Percentiles rank a stretch among this genome's conserved stretches.
phyloP scores from a whole-genome alignment of 805 yeast species.

The Starmera dryadoides region DNA sequence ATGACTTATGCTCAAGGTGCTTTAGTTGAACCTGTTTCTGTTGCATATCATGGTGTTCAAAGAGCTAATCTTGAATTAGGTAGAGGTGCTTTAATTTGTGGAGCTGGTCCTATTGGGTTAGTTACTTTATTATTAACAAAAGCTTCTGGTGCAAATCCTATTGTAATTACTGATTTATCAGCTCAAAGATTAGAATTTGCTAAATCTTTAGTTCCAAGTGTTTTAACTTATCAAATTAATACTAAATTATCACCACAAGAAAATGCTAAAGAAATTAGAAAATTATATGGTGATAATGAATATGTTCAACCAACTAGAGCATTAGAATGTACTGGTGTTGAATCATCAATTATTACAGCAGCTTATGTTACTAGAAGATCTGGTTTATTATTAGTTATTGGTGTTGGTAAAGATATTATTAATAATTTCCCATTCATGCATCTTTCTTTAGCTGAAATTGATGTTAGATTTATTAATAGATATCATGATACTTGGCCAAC shows the following conservation, averaged over 20 bases:
- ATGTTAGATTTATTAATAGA: constrained; percentile 43
- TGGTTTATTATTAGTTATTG: constrained; percentile 40
- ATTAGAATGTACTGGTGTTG: constrained; percentile 51
- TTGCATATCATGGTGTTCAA: constrained; percentile 45
- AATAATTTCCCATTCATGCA: constrained; percentile 50
- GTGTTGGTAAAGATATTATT: constrained; percentile 40
- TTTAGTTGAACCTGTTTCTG: constrained; percentile 46
- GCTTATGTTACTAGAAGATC: constrained; percentile 39
- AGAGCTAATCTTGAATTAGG: constrained; percentile 42
- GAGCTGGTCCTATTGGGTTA: constrained; percentile 58
- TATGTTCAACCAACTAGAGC: constrained; percentile 34
- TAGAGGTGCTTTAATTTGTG: constrained; percentile 39
- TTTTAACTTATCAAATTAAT: constrained; percentile 36
- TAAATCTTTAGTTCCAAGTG: constrained; percentile 35
- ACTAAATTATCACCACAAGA: constrained; percentile 23
- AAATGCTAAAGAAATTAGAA: constrained; percentile 31
- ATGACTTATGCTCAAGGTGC: constrained; percentile 49
- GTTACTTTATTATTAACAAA: constrained; percentile 39
- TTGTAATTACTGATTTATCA: constrained; percentile 42
- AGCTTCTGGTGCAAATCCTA: constrained; percentile 47
- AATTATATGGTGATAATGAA: constrained; percentile 28
- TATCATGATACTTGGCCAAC: constrained; percentile 53
- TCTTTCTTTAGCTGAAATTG: constrained; percentile 43
- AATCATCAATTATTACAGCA: constrained; percentile 37
- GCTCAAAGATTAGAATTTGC: constrained; percentile 39